These are phyloP conservation scores for Porphyrellus sp. DNA, from an alignment of 1,284 basidiomycete genomes.

Conservation along the genomic window DNA sequence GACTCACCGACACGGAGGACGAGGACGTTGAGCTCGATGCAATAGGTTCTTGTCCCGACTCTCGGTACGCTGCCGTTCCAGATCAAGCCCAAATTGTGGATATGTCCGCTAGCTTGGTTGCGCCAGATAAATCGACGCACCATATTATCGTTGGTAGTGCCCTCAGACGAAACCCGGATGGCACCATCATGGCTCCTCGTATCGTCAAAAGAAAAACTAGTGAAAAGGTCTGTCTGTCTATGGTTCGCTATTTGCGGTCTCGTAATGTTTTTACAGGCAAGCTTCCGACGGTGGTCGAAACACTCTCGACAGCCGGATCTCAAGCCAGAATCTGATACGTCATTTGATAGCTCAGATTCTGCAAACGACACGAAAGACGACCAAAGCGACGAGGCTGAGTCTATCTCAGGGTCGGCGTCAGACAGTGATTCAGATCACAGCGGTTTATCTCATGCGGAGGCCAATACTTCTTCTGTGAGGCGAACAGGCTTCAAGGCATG, in stretches of 20 bases:
- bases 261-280: conserved; percentile 26
- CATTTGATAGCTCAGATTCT: conserved; percentile 77
- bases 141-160: conserved; percentile 50
- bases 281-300: conserved; percentile 44
- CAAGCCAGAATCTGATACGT: conserved; percentile 51
- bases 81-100: conserved; percentile 20
- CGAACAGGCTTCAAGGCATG: conserved; percentile 75
- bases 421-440: conserved; percentile 14
- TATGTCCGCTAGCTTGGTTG: conserved; percentile 9
- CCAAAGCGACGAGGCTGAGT: conserved; percentile 22
- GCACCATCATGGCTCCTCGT: conserved; percentile 48
- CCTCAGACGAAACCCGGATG: conserved; percentile 57
- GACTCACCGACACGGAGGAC: conserved; percentile 35
- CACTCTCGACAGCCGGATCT: conserved; percentile 16
- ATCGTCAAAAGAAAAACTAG: conserved; percentile 41
- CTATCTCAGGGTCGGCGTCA: conserved; percentile 7
- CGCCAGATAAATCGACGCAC: conserved; percentile 11
- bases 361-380: conserved; percentile 49
- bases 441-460: conserved; percentile 1
- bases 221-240: conserved; percentile 40
- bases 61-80: background rate
- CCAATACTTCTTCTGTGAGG: conserved; percentile 30
- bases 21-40: conserved; percentile 33
- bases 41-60: conserved; percentile 6
- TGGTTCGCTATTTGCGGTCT: conserved; percentile 4